Conservation (phyloP, 345 rosid species). For the Gossypium ekmanianum region DNA sequence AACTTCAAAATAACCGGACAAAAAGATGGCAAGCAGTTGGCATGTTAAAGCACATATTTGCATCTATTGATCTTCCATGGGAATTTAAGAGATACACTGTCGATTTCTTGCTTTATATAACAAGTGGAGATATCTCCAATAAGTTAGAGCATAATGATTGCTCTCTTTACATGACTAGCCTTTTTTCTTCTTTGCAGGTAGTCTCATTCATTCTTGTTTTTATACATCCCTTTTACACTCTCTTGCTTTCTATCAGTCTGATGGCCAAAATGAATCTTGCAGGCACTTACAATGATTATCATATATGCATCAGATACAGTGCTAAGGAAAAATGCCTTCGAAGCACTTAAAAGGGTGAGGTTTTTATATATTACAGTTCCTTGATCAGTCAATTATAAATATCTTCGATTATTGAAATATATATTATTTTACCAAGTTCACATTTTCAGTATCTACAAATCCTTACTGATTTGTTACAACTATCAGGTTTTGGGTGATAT, state of each 20-base stretch:
- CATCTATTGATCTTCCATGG: constrained; percentile 56
- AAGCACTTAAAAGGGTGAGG: constrained; percentile 66
- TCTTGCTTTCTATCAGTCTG: constrained; percentile 10
- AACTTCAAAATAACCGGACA: constrained; percentile 50
- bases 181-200: constrained; percentile 72
- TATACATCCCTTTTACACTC: constrained; percentile 9
- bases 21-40: constrained; percentile 79
- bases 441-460: neutral
- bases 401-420: neutral
- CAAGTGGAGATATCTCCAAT: constrained; percentile 35
- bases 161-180: constrained; percentile 50
- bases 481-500: constrained; percentile 72
- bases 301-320: constrained; percentile 51
- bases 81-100: constrained; percentile 61
- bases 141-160: constrained; percentile 39
- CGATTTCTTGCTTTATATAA: constrained; percentile 59
- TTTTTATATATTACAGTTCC: constrained; percentile 13
- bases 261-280: constrained; percentile 21
- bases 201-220: constrained; percentile 18
- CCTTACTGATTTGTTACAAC: constrained; percentile 7
- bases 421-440: constrained; percentile 1
- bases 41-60: constrained; percentile 63
- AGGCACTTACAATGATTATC: constrained; percentile 56
- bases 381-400: neutral
- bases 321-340: constrained; percentile 66